Percentiles rank a stretch among this genome's conserved stretches.
These are phyloP conservation scores for Citrus medica DNA, from an alignment of 345 rosid genomes.

Conservation along the genomic window DNA sequence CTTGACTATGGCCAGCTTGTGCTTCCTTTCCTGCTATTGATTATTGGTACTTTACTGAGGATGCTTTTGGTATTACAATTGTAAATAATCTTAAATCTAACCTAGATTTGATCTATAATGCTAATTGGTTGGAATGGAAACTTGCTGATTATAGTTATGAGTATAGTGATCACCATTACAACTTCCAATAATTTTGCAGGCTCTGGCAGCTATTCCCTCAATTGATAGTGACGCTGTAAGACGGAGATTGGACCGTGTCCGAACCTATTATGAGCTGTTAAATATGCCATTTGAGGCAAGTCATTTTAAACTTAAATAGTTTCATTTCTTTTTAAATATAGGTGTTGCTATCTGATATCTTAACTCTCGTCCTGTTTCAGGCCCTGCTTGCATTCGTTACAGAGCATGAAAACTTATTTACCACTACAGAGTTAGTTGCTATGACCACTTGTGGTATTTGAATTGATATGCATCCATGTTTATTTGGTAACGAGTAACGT, in stretches of 20 bases:
- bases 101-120: neutral
- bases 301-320: neutral
- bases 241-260: constrained; percentile 79
- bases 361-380: constrained; percentile 34
- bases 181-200: constrained; percentile 38
- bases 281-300: constrained; percentile 98
- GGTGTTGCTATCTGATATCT: neutral
- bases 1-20: too few species aligned
- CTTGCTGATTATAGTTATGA: neutral
- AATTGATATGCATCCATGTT: neutral
- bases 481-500: neutral
- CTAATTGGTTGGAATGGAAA: neutral
- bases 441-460: neutral
- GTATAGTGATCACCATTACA: neutral
- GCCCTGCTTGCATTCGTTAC: constrained; percentile 83
- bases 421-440: constrained; percentile 65
- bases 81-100: neutral
- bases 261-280: constrained; percentile 82
- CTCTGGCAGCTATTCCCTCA: constrained; percentile 89
- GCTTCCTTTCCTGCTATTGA: neutral
- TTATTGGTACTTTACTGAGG: neutral
- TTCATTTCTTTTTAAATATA: neutral
- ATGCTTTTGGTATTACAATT: neutral
- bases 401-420: constrained; percentile 69
- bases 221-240: constrained; percentile 72